Base-by-base conservation (phyloP, 352 stramenopile species). In the Phytophthora podocarpi region DNA sequence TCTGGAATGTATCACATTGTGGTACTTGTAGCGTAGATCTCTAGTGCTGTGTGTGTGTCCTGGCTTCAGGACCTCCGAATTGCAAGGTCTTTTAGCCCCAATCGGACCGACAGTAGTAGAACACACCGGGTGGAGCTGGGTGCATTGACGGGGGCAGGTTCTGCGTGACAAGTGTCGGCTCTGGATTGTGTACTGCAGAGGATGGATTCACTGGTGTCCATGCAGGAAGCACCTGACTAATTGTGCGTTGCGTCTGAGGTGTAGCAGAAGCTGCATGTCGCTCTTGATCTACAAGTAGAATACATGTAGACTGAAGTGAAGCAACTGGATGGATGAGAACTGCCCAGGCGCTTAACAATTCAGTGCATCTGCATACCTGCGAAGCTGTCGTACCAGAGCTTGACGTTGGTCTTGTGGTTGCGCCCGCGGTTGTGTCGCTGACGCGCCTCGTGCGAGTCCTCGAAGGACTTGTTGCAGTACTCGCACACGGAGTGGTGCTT, bases 341-440 rank as follows among this genome's bases (percentile, higher is more conserved):
- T 28, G 9, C 36, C 4, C 10, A 40, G 15, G 34, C 7, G 34
- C 15, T 16, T 10, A 48, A 23, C 5, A 31, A 16, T 15, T 24
- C 0, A 36, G 26, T 35, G 27, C 15, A 48, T 48, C 3, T 11
- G 12, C 28, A 20, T 72, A 91, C 82, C 84, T 74, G 67, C 59
- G 51, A 92, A 84, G 64, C 82, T 89, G 61, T 89, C 85, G 72
- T 89, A 93, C 81, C 81, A 95, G 42, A 91, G 74, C 52, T 93
- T 91, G 37, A 95, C 86, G 63, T 95, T 95, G 16, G 73, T 53
- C 51, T 85, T 89, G 64, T 95, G 86, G 51, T 81, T 87, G 48
- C 86, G 82, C 0, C 86, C 86, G 8, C 63, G 72, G 30, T 77
- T 76, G 58, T 95, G 86, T 45, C 83, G 76, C 37, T 76, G 74